Base-by-base conservation (phyloP, 192 early-diverging fungal genomes). In the Podila horticola region DNA sequence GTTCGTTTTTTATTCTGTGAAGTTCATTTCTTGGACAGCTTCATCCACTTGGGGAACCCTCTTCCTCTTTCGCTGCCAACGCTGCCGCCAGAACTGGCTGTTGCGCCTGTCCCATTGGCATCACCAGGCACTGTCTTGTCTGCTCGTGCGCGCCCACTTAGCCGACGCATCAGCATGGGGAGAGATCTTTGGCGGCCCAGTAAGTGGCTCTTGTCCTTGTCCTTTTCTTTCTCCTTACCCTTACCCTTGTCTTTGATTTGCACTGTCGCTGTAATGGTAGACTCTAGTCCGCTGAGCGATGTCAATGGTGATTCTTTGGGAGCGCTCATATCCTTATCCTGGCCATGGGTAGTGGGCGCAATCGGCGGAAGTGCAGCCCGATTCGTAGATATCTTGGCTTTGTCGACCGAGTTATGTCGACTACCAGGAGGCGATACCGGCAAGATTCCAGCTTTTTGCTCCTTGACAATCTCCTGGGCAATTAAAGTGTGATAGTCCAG, bases 381-480 rank as follows among this genome's bases (percentile, higher is more conserved):
- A 2, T 26, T 45, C 2, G 24, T 0, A 24, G 64, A 48, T 63
- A 19, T 7, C 62, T 49, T 51, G 69, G 31, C 30, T 34, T 50
- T 8, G 24, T 62, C 26, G 5, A 52, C 59, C 29, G 73, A 74
- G 33, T 63, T 74, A n/a, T 74, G 41, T 19, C 72, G 65, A 58
- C 72, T 68, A 5, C n/a, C 66, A 8, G 51, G 61, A 6, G 73
- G 66, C 1, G 74, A 75, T 6, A 57, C 28, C 1, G 74, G 67
- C 30, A 81, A n/a, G 2, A 45, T 31, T 0, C 77, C 71, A 2
- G 61, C 69, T 17, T 29, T 20, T 45, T 81, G 77, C 15, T 48
- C 64, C 22, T 68, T 62, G 20, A 62, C 71, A 55, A 81, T 81
- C 66, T 81, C 77, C 19, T 81, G 49, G 9, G 77, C 77, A 41